Evolutionary conservation across 2,329 filamentous ascomycete species (phyloP).

Genomic region (Colletotrichum salicis): DNA sequence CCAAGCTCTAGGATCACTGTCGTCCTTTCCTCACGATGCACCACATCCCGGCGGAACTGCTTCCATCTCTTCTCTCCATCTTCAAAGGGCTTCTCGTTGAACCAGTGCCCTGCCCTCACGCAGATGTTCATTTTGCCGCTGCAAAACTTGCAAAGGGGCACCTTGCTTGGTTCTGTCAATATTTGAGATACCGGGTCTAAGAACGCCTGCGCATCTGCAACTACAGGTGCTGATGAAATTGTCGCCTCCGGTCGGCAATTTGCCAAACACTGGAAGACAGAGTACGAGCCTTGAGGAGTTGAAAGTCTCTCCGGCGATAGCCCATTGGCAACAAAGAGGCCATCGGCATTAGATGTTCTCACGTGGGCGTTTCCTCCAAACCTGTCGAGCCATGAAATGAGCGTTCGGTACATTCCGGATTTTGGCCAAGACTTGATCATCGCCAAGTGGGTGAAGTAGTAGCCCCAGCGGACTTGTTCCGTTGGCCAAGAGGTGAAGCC

Average conservation of each 20-base stretch:
- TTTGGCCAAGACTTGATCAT: conserved; percentile 42
- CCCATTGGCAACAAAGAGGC: conserved; percentile 44
- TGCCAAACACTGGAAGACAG: conserved; percentile 43
- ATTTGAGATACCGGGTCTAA: conserved; percentile 40
- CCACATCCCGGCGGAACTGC: conserved; percentile 20
- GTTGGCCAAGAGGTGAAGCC: conserved; percentile 43
- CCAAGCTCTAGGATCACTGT: conserved; percentile 37
- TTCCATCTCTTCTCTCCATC: conserved; percentile 33
- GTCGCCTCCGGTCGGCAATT: conserved; percentile 44
- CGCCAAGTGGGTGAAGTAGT: conserved; percentile 45
- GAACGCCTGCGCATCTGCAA: conserved; percentile 39
- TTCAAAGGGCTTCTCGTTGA: conserved; percentile 37
- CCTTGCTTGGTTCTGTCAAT: conserved; percentile 32
- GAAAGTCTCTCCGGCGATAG: conserved; percentile 40
- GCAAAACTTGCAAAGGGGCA: conserved; percentile 36
- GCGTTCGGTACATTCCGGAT: conserved; percentile 38
- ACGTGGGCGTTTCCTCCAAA: conserved; percentile 35
- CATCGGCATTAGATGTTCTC: conserved; percentile 47
- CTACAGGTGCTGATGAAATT: conserved; percentile 37
- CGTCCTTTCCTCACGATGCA: conserved; percentile 7
- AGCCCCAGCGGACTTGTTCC: conserved; percentile 44
- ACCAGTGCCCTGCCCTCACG: conserved; percentile 37
- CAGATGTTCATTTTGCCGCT: conserved; percentile 37
- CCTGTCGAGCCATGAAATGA: conserved; percentile 30
- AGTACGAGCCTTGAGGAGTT: conserved; percentile 46